Percentiles rank a stretch among this genome's conserved stretches.
These are phyloP conservation scores for Solanum hybrid DNA, from an alignment of 305 asterid species.

Conservation along the genomic window DNA sequence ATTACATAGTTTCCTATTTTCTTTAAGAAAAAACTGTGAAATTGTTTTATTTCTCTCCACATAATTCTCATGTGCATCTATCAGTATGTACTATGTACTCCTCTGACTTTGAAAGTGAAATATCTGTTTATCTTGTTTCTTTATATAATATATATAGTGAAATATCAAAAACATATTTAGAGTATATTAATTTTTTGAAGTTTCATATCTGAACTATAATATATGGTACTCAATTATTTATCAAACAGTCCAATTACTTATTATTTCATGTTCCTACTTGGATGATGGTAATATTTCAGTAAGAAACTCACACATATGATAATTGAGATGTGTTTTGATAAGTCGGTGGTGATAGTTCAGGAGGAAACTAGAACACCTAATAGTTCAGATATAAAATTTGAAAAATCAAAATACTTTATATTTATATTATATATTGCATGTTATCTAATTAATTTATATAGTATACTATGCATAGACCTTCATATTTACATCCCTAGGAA, in stretches of 20 bases:
- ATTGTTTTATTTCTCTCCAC: background rate
- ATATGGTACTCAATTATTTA: background rate
- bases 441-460: background rate
- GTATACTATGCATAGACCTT: background rate
- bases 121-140: background rate
- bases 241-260: background rate
- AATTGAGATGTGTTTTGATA: background rate
- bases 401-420: too few relatives aligned
- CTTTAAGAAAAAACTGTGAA: background rate
- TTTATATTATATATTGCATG: background rate
- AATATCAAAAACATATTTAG: background rate
- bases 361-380: background rate
- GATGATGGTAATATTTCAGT: background rate
- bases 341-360: too few relatives aligned
- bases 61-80: background rate
- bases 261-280: background rate
- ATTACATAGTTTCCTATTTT: background rate
- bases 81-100: background rate
- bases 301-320: background rate
- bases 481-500: background rate
- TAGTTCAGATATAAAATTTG: too few relatives aligned
- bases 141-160: too few relatives aligned
- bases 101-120: background rate
- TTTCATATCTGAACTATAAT: background rate
- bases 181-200: background rate